Evolutionary conservation across 176 grass and related monocot genomes (phyloP).

Genomic region (Oryza australiensis): DNA sequence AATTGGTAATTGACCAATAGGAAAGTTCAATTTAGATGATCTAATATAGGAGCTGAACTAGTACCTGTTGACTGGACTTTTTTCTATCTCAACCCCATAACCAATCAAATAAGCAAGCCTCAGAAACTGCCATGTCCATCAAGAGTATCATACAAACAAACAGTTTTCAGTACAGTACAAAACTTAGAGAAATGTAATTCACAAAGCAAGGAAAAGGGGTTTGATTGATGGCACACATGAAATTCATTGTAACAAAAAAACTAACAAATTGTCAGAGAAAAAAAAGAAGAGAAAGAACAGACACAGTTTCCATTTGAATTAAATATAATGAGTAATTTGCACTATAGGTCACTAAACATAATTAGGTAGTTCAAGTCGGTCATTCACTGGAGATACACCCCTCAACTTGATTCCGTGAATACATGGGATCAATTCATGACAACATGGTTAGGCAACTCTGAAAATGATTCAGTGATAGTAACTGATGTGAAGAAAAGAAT

Average conservation of each 20-base stretch:
- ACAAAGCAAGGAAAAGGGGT: constrained; percentile 31
- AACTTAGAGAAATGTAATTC: constrained; percentile 20
- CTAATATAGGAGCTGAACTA: constrained; percentile 31
- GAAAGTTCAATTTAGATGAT: constrained; percentile 20
- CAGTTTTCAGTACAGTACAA: constrained; percentile 2
- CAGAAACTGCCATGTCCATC: constrained; percentile 74
- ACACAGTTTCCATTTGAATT: constrained; percentile 6
- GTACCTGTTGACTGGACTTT: constrained; percentile 94
- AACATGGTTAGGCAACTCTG: neutral
- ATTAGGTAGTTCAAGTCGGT: neutral
- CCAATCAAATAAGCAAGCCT: constrained; percentile 98
- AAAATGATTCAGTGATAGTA: neutral
- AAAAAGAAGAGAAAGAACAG: neutral
- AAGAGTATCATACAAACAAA: constrained; percentile 32
- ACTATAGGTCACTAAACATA: neutral
- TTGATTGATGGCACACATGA: neutral
- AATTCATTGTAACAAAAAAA: constrained; percentile 21
- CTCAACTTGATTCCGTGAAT: neutral
- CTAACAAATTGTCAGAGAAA: constrained; percentile 25
- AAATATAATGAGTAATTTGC: neutral
- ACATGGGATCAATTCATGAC: neutral
- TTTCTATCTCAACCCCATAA: constrained; percentile 95
- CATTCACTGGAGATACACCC: neutral
- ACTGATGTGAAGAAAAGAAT: neutral
- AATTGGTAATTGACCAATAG: neutral